These are phyloP conservation scores for Senecio squalidus DNA, from an alignment of 140 eudicot genomes.

Conservation along the genomic window DNA sequence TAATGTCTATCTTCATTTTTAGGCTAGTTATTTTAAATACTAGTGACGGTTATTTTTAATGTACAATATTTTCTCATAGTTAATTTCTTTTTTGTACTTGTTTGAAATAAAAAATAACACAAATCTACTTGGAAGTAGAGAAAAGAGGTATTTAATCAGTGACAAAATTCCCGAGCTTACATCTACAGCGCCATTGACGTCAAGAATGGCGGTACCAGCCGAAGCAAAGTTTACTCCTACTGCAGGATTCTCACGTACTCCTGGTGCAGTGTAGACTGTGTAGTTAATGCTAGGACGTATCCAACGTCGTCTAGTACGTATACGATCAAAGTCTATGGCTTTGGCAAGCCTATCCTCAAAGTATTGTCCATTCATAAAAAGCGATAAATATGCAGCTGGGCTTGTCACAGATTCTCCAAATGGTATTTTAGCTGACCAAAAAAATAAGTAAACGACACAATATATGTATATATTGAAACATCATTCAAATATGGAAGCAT, in stretches of 20 bases:
- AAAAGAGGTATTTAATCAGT: no score
- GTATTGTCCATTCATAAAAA: not conserved
- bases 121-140: no score
- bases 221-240: slow-evolving; percentile 51
- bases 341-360: slow-evolving; percentile 1
- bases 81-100: no score
- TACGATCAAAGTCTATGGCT: slow-evolving; percentile 1
- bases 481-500: not conserved
- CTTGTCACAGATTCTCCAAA: slow-evolving; percentile 32
- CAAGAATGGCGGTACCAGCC: slow-evolving; percentile 37
- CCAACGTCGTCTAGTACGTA: slow-evolving; percentile 24
- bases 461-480: not conserved
- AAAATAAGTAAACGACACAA: no score
- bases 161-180: slow-evolving; percentile 4
- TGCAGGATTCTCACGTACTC: not conserved
- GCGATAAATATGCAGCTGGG: slow-evolving; percentile 37
- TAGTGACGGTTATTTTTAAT: no score
- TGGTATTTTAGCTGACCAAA: slow-evolving; percentile 21
- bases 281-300: slow-evolving; percentile 10
- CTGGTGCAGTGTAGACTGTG: not conserved
- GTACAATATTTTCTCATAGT: no score
- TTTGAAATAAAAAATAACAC: no score
- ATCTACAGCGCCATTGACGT: slow-evolving; percentile 19
- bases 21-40: no score
- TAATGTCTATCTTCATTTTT: no score